Evolutionary conservation across 495 filamentous ascomycete genomes (phyloP).

Genomic region (Aspergillus campestris): DNA sequence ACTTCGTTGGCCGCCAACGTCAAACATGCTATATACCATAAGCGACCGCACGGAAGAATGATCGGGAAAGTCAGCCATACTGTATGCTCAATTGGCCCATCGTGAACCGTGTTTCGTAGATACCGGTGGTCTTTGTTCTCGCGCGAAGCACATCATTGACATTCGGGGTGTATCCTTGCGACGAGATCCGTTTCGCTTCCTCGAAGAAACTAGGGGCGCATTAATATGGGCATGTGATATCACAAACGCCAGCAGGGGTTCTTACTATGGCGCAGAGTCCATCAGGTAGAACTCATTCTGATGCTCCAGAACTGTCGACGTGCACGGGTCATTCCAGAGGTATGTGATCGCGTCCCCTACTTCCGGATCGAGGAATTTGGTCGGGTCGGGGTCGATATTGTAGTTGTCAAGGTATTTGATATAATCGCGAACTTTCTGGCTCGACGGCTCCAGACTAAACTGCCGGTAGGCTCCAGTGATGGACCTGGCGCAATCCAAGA

Average conservation of each 20-base stretch:
- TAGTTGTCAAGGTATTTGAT: conserved; percentile 79
- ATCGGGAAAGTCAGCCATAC: conserved; percentile 45
- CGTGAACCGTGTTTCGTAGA: conserved; percentile 94
- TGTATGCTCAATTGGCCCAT: conserved; percentile 99
- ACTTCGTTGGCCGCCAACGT: conserved; percentile 93
- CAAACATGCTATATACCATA: conserved; percentile 73
- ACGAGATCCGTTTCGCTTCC: conserved; percentile 78
- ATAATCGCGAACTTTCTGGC: conserved; percentile 61
- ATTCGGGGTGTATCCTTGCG: conserved; percentile 75
- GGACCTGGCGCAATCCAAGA: conserved; percentile 90
- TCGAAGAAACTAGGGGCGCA: conserved; percentile 74
- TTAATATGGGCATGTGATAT: conserved; percentile 9
- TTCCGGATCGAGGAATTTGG: conserved; percentile 65
- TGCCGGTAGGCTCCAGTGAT: conserved; percentile 82
- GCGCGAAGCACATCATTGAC: conserved; percentile 92
- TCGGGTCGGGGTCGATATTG: conserved; percentile 80
- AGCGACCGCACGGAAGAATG: neutral
- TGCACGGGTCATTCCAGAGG: conserved; percentile 84
- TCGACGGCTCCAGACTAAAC: conserved; percentile 69
- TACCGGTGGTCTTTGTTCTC: conserved; percentile 98
- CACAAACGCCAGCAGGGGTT: conserved; percentile 6
- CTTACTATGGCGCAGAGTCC: conserved; percentile 98
- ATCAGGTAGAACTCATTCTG: conserved; percentile 98
- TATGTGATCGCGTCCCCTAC: conserved; percentile 76
- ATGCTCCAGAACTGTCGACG: conserved; percentile 78